Base-by-base conservation (phyloP, 352 stramenopile species). In the Plasmopara viticola region DNA sequence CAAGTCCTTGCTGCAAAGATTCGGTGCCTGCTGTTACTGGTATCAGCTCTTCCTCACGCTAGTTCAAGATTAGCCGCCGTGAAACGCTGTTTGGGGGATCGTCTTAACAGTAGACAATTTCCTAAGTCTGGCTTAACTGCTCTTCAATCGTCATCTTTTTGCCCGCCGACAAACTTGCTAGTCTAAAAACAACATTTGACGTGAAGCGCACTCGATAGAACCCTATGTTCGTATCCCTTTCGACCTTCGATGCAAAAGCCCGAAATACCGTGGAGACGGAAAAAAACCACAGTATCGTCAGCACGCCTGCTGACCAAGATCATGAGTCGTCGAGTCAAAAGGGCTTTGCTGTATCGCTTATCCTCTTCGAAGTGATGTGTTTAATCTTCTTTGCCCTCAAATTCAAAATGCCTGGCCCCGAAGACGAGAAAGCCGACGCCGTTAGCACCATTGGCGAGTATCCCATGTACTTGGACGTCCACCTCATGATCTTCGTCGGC, bases 401-500 rank as follows among this genome's bases (percentile, higher is more conserved):
- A 48, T 62, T 62, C 42, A 43, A 62, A 39, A 52, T 62, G 55
- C 55, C 55, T 28, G 51, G 48, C 34, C 55, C 47, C 9, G 46
- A 51, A 28, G 37, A 48, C 28, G 41, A 48, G 20, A 25, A 62
- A 8, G 40, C 29, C n/a, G 48, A 49, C 35, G 51, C 41, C 0
- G 25, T 34, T 6, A 48, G 47, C 47, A 61, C 55, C 1, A 33
- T 62, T 25, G 52, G 35, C 29, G 52, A 46, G 25, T 62, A 62
- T 31, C 25, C 48, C 41, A 82, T 87, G 72, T 89, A 73, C 66
- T 84, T 86, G 73, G 75, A 89, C 47, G 71, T 90, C 44, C 72
- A 87, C 55, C 71, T 86, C 29, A 95, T 95, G 84, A 85, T 95
- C 3, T 88, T 87, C 51, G 64, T 95, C 33, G 84, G 84, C 55